Conservation (phyloP, 2,329 filamentous ascomycete species). For the Fusarium sp. region DNA sequence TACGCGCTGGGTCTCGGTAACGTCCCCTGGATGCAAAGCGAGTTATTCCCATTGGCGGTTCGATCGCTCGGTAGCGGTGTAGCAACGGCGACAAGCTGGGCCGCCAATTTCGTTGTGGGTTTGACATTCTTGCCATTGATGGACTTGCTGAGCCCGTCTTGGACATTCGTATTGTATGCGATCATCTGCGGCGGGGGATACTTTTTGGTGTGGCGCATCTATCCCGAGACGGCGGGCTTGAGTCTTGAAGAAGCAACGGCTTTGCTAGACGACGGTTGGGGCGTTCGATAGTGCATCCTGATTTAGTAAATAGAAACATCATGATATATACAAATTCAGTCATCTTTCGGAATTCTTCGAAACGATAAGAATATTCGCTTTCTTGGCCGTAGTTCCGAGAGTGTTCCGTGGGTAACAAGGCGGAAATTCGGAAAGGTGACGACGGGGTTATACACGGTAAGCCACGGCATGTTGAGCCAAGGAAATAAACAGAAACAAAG, state of each 20-base stretch:
- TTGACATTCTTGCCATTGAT: slow-evolving; percentile 91
- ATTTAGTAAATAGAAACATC: slow-evolving; percentile 2
- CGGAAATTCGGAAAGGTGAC: background rate
- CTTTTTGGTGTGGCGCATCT: slow-evolving; percentile 75
- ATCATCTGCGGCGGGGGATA: slow-evolving; percentile 76
- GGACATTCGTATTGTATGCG: slow-evolving; percentile 87
- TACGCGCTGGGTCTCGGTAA: slow-evolving; percentile 91
- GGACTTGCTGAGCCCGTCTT: slow-evolving; percentile 75
- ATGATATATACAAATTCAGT: background rate
- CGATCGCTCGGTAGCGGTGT: slow-evolving; percentile 77
- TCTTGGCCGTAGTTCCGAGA: slow-evolving; percentile 20
- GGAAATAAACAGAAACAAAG: background rate
- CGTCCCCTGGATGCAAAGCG: slow-evolving; percentile 96
- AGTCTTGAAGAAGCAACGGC: slow-evolving; percentile 82
- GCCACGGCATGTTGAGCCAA: slow-evolving; percentile 3
- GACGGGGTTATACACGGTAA: slow-evolving; percentile 36
- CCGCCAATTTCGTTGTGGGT: slow-evolving; percentile 85
- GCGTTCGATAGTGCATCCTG: slow-evolving; percentile 61
- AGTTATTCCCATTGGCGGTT: slow-evolving; percentile 84
- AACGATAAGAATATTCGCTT: slow-evolving; percentile 11
- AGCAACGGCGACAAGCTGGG: slow-evolving; percentile 87
- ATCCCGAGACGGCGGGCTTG: slow-evolving; percentile 87
- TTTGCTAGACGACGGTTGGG: slow-evolving; percentile 79
- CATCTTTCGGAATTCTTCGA: background rate
- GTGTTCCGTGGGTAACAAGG: slow-evolving; percentile 12